Base-by-base conservation (phyloP, 768 basidiomycete genomes). In the Cyathus striatus region DNA sequence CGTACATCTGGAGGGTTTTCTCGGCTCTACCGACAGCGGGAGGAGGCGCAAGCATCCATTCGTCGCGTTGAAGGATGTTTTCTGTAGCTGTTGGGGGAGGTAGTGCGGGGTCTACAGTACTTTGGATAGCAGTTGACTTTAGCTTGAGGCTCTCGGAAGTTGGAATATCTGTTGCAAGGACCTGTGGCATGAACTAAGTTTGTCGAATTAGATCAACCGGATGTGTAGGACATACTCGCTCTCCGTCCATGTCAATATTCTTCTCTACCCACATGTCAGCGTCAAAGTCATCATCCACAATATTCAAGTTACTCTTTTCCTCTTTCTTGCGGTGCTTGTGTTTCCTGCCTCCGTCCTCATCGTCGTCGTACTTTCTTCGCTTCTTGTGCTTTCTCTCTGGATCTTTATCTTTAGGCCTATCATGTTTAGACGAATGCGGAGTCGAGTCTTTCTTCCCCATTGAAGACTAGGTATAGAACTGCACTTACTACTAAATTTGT, bases 241-340 rank as follows among this genome's bases (percentile, higher is more conserved):
- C 84, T 14, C 85, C 82, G 41, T 84, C 84, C 66, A 81, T 76
- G 55, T 82, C 81, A 26, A 90, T 80, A 51, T 89, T 88, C 70
- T 89, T 90, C 68, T 92, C 92, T 18, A 83, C 75, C 91, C 91
- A 93, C 67, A 90, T 76, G 43, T 82, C 82, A 14, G 83, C 80
- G 56, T 81, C 83, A 47, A 79, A 69, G 55, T 92, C 85, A 52
- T 91, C 87, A 57, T 90, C 90, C 21, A 84, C 61, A 24, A 75
- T 72, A 26, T 66, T 60, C 41, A 76, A 59, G 44, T 61, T 71
- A 49, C 65, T 71, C 16, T 64, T 60, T 13, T 61, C 61, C 14
- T 69, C 65, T 43, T 70, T 73, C 57, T 73, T 76, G 27, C 54
- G 52, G 32, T 58, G 61, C 56, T 73, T 76, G 53, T 58, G 57